These are phyloP conservation scores for Linum usitatissimum DNA, from an alignment of 345 rosid species.

Conservation along the genomic window DNA sequence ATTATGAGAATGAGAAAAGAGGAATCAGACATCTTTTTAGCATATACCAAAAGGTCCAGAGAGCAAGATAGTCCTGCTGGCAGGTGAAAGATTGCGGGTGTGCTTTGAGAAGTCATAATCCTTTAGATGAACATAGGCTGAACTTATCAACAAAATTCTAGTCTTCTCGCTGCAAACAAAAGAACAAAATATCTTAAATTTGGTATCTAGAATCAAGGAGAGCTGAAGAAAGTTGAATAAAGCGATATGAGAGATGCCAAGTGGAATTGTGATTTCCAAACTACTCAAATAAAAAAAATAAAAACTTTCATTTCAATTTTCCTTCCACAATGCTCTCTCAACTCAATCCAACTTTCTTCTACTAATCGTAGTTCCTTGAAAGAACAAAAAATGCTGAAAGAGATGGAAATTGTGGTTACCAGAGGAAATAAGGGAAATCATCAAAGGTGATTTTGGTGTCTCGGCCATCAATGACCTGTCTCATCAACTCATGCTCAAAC, in stretches of 20 bases:
- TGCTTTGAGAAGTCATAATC: conserved; percentile 70
- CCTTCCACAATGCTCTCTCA: no score
- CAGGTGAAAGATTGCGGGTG: conserved; percentile 86
- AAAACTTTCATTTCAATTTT: no score
- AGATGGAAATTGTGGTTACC: conserved; percentile 26
- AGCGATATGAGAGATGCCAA: no score
- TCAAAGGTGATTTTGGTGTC: conserved; percentile 53
- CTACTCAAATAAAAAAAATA: no score
- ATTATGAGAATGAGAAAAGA: not conserved
- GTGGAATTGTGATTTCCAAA: no score
- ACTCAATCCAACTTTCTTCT: no score
- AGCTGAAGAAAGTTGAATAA: no score
- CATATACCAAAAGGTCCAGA: conserved; percentile 82
- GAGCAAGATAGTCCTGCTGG: conserved; percentile 76
- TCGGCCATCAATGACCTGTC: conserved; percentile 59
- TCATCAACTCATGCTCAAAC: conserved; percentile 75
- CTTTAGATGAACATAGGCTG: conserved; percentile 76
- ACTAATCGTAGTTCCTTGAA: no score
- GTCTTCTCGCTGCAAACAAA: conserved; percentile 56
- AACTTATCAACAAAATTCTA: conserved; percentile 55
- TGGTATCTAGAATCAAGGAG: not conserved
- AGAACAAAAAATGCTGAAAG: no score
- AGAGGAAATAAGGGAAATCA: conserved; percentile 80
- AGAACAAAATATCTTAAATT: not conserved
- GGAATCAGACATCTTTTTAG: conserved; percentile 7